These are phyloP conservation scores for Astrocystis sublimbata DNA, from an alignment of 495 filamentous ascomycete species.

Conservation along the genomic window DNA sequence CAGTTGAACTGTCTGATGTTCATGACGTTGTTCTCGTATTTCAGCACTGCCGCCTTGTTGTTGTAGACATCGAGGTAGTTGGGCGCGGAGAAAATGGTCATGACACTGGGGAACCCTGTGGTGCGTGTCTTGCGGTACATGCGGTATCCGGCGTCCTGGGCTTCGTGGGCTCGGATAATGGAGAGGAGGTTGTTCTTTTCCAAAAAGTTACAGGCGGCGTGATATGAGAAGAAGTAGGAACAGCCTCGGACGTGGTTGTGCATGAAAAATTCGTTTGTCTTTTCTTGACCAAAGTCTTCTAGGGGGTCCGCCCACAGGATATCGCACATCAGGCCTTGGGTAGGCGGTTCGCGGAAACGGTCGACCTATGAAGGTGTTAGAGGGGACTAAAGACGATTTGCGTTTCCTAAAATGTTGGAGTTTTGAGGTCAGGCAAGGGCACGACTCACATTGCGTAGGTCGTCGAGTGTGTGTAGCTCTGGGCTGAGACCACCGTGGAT, in stretches of 20 bases:
- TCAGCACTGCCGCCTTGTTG: constrained; percentile 98
- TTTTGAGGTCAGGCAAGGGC: not conserved
- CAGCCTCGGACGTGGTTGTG: constrained; percentile 98
- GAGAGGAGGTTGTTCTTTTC: constrained; percentile 99
- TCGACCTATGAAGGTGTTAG: constrained; percentile 68
- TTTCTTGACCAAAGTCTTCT: constrained; percentile 99
- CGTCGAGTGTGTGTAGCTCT: constrained; percentile 92
- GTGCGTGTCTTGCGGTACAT: constrained; percentile 99
- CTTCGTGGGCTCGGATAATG: constrained; percentile 97
- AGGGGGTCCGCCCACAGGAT: constrained; percentile 98
- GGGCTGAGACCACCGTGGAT: constrained; percentile 97
- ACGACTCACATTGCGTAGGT: constrained; percentile 74
- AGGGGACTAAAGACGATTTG: constrained; percentile 5
- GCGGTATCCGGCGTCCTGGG: constrained; percentile 96
- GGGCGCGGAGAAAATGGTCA: constrained; percentile 99
- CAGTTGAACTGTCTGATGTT: constrained; percentile 99
- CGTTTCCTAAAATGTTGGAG: not conserved
- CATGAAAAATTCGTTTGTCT: constrained; percentile 92
- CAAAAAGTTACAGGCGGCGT: constrained; percentile 94
- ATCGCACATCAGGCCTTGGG: constrained; percentile 97
- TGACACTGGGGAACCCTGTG: constrained; percentile 97
- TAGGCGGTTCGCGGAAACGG: constrained; percentile 95
- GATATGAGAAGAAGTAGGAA: constrained; percentile 99
- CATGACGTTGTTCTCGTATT: constrained; percentile 99
- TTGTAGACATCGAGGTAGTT: constrained; percentile 99